Conservation (phyloP, 2,329 filamentous ascomycete species). For the Pseudogymnoascus sp. region DNA sequence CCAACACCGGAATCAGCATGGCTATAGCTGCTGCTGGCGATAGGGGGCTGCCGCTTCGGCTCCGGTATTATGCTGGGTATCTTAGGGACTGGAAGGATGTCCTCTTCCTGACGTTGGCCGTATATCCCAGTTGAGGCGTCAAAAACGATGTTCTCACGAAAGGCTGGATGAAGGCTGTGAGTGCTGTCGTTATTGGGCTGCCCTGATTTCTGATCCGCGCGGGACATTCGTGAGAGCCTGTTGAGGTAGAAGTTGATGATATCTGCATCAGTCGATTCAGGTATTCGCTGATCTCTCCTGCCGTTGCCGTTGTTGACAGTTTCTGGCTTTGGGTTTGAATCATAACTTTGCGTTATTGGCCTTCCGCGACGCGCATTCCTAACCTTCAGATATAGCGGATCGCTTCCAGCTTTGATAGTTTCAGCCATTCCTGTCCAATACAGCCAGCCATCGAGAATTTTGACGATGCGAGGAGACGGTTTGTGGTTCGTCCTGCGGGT, state of each 20-base stretch:
- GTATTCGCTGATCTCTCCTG: neutral
- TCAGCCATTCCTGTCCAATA: neutral
- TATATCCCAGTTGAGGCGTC: neutral
- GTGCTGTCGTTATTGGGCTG: neutral
- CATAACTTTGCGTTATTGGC: neutral
- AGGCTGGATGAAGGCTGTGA: neutral
- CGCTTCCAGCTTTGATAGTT: neutral
- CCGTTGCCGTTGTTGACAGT: neutral
- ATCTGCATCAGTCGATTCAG: neutral
- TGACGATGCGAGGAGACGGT: neutral
- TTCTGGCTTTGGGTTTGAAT: neutral
- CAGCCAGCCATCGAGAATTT: slow-evolving; percentile 3
- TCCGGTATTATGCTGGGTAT: neutral
- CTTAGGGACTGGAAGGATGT: neutral
- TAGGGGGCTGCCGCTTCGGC: neutral
- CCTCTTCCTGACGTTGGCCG: neutral
- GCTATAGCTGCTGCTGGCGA: neutral
- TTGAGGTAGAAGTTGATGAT: slow-evolving; percentile 1
- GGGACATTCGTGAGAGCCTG: neutral
- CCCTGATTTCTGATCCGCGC: neutral
- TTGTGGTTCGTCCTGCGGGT: neutral
- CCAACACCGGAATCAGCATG: neutral
- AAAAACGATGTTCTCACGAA: neutral
- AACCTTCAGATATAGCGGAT: neutral
- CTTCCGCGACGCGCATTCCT: neutral